These are phyloP conservation scores for Calonectria crousiana DNA, from an alignment of 2,329 filamentous ascomycete genomes.

Conservation along the genomic window DNA sequence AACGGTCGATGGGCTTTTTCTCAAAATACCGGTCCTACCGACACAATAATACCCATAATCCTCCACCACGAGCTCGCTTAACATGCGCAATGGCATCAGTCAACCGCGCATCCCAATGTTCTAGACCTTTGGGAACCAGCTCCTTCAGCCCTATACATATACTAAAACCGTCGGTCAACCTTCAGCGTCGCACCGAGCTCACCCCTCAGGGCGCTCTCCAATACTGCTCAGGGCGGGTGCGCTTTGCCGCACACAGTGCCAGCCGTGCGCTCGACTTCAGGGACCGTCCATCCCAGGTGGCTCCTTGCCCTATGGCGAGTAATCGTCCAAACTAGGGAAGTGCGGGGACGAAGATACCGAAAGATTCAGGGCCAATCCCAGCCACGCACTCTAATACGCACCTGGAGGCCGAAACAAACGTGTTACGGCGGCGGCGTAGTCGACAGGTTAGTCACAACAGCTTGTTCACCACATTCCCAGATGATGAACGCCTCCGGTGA, in stretches of 20 bases:
- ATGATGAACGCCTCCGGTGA: not conserved
- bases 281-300: constrained; percentile 10
- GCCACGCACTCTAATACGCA: not conserved
- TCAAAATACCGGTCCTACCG: not conserved
- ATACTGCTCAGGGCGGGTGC: not conserved
- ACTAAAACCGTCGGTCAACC: constrained; percentile 10
- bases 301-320: not conserved
- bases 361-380: constrained; percentile 4
- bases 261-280: not conserved
- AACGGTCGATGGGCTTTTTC: not conserved
- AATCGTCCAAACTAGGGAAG: constrained; percentile 4
- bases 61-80: not conserved
- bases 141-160: constrained; percentile 22
- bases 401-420: not conserved
- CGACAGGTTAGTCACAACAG: not conserved
- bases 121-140: constrained; percentile 10
- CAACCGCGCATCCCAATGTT: not conserved
- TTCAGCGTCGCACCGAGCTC: constrained; percentile 8
- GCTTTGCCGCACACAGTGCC: not conserved
- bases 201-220: constrained; percentile 12
- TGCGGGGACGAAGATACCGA: constrained; percentile 12
- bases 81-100: not conserved
- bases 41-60: not conserved
- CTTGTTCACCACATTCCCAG: not conserved
- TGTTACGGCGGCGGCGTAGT: not conserved